phyloP scores from a whole-genome alignment of 305 asterid genomes.

The Solanum hybrid region DNA sequence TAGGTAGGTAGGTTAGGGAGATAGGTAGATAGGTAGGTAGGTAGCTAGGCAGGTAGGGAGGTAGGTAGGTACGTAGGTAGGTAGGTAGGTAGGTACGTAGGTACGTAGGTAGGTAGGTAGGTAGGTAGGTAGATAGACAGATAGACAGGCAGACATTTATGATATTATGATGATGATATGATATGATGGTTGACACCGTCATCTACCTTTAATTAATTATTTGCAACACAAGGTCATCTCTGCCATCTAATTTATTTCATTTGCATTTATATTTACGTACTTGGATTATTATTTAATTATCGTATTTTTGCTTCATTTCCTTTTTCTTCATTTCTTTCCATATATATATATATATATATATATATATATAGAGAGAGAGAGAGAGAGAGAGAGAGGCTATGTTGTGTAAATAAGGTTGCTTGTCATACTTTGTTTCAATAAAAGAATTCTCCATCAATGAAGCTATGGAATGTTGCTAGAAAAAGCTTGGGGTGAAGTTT shows the following conservation, averaged over 20 bases:
- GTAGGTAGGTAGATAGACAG: too few species aligned
- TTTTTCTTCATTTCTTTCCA: not conserved
- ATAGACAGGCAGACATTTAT: too few species aligned
- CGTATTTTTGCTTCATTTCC: not conserved
- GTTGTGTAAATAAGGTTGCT: not conserved
- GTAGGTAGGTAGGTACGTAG: too few species aligned
- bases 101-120: too few species aligned
- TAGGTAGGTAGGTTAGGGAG: too few species aligned
- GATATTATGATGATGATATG: not conserved
- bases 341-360: too few species aligned
- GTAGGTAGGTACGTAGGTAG: too few species aligned
- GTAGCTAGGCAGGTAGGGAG: too few species aligned
- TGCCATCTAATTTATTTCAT: not conserved
- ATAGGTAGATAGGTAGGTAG: too few species aligned
- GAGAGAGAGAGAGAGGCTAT: not conserved
- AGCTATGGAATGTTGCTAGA: not conserved
- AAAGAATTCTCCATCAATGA: not conserved
- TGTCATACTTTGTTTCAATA: not conserved
- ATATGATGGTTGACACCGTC: not conserved
- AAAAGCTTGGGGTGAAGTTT: not conserved
- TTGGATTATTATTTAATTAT: not conserved
- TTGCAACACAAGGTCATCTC: not conserved
- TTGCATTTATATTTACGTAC: not conserved
- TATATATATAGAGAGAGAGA: too few species aligned
- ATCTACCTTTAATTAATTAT: not conserved